Conservation (phyloP, 108 stramenopile genomes). For the Schizochytrium sp. region DNA sequence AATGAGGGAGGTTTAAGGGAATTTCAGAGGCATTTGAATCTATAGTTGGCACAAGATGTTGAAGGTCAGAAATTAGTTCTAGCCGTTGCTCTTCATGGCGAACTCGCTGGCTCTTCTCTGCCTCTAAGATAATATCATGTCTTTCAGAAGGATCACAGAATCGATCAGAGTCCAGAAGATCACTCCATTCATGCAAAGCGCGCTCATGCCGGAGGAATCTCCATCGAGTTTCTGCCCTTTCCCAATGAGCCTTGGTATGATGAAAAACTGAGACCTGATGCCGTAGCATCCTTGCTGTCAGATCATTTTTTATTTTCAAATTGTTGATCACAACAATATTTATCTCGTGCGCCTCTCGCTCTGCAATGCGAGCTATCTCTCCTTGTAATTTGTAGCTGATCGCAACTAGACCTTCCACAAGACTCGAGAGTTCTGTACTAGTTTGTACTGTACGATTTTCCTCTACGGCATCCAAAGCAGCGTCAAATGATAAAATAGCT, state of each 20-base stretch:
- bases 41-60: neutral
- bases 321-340: conserved; percentile 39
- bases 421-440: neutral
- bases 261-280: conserved; percentile 22
- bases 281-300: conserved; percentile 8
- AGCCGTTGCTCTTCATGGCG: neutral
- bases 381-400: conserved; percentile 48
- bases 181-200: conserved; percentile 21
- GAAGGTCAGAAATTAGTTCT: neutral
- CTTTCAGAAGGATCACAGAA: neutral
- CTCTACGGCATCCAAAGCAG: neutral
- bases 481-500: conserved; percentile 28
- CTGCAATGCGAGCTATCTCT: conserved; percentile 3
- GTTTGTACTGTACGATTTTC: neutral
- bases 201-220: conserved; percentile 1
- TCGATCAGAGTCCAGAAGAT: conserved; percentile 3
- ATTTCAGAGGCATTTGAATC: neutral
- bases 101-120: neutral
- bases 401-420: neutral
- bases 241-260: conserved; percentile 27
- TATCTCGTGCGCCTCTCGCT: conserved; percentile 60
- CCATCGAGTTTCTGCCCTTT: conserved; percentile 44
- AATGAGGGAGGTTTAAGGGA: neutral
- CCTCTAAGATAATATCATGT: neutral
- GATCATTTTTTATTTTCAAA: conserved; percentile 44